Percentiles rank a stretch among this genome's conserved stretches.
These are phyloP conservation scores for Grigorovia humatica DNA, from an alignment of 805 yeast species.

Conservation along the genomic window DNA sequence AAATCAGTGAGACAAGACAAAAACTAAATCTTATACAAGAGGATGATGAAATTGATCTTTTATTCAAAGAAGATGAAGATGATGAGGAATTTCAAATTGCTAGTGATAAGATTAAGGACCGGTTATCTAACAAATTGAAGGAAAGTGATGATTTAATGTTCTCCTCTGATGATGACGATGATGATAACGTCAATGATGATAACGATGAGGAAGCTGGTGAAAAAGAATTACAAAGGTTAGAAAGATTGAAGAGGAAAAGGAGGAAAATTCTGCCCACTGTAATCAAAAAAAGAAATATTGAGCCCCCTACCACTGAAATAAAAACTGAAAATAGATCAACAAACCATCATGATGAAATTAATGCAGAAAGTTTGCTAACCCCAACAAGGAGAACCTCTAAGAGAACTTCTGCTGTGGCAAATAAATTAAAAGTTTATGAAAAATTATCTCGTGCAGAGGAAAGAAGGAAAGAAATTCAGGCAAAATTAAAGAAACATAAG, in stretches of 20 bases:
- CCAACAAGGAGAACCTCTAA: conserved; percentile 60
- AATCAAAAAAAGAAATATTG: conserved; percentile 21
- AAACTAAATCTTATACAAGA: conserved; percentile 39
- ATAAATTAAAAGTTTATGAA: conserved; percentile 65
- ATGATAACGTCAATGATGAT: conserved; percentile 34
- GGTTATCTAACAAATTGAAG: conserved; percentile 2
- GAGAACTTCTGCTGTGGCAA: conserved; percentile 66
- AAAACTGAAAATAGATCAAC: neutral
- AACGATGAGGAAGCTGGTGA: conserved; percentile 65
- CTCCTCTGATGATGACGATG: conserved; percentile 26
- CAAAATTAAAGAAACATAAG: conserved; percentile 35
- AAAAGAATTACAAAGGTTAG: conserved; percentile 41
- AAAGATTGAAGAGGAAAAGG: conserved; percentile 22
- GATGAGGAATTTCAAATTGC: conserved; percentile 37
- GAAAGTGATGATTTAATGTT: conserved; percentile 25
- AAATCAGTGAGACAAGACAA: conserved; percentile 35
- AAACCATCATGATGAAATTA: conserved; percentile 27
- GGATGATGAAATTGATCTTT: conserved; percentile 61
- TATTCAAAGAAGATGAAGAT: conserved; percentile 56
- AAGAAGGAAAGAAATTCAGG: conserved; percentile 38
- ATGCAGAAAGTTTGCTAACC: conserved; percentile 43
- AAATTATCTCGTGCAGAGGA: conserved; percentile 60
- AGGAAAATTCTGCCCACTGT: conserved; percentile 21
- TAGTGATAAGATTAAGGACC: conserved; percentile 2
- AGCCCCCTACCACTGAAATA: neutral